phyloP scores from a whole-genome alignment of 2,329 filamentous ascomycete species.

The Paecilomyces sp. region DNA sequence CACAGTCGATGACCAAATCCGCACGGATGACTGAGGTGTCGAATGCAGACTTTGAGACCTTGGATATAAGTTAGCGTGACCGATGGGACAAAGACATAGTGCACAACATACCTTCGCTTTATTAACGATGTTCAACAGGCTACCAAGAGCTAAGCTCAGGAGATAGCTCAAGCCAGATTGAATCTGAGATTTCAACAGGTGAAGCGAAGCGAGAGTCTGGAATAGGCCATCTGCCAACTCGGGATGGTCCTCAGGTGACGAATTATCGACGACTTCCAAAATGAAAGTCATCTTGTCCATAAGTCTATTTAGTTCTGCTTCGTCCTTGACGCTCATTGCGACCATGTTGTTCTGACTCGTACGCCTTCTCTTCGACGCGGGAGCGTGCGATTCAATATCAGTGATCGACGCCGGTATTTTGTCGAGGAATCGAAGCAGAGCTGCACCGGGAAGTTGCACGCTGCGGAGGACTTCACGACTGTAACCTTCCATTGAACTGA shows the following conservation, averaged over 20 bases:
- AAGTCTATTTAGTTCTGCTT: slow-evolving; percentile 58
- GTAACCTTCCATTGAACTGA: slow-evolving; percentile 22
- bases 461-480: slow-evolving; percentile 62
- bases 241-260: slow-evolving; percentile 64
- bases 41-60: slow-evolving; percentile 44
- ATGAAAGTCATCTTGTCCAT: slow-evolving; percentile 78
- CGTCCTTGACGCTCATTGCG: slow-evolving; percentile 54
- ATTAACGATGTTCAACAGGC: slow-evolving; percentile 76
- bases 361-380: slow-evolving; percentile 70
- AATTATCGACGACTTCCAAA: slow-evolving; percentile 78
- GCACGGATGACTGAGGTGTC: slow-evolving; percentile 75
- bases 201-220: slow-evolving; percentile 75
- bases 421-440: slow-evolving; percentile 65
- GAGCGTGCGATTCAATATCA: slow-evolving; percentile 63
- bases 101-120: slow-evolving; percentile 49
- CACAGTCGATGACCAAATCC: slow-evolving; percentile 87
- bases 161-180: slow-evolving; percentile 86
- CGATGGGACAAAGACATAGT: slow-evolving; percentile 4
- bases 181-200: slow-evolving; percentile 72
- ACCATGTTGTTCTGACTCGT: slow-evolving; percentile 66
- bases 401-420: slow-evolving; percentile 63
- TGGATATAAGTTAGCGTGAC: slow-evolving; percentile 3
- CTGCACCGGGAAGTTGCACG: slow-evolving; percentile 65
- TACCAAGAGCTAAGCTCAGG: slow-evolving; percentile 75
- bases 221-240: slow-evolving; percentile 75